These are phyloP conservation scores for Aspergillus leporis DNA, from an alignment of 495 filamentous ascomycete species.

Conservation along the genomic window DNA sequence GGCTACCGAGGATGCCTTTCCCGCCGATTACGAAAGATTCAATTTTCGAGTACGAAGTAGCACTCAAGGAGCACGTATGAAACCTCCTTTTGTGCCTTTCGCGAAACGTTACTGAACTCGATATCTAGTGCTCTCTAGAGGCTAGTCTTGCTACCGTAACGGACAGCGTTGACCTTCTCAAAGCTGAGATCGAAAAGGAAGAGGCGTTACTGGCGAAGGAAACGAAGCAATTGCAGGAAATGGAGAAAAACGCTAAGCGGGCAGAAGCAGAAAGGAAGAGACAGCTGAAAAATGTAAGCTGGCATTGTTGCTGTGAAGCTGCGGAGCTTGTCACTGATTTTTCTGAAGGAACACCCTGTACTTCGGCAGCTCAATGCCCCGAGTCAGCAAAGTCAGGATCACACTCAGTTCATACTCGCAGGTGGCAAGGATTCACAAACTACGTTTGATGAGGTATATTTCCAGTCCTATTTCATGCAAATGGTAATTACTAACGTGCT, in stretches of 20 bases:
- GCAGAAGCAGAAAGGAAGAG: constrained; percentile 47
- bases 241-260: constrained; percentile 56
- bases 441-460: constrained; percentile 35
- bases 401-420: constrained; percentile 31
- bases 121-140: constrained; percentile 48
- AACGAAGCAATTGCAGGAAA: constrained; percentile 44
- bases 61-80: constrained; percentile 57
- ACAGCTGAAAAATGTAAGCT: constrained; percentile 47
- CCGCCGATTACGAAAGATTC: constrained; percentile 56
- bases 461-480: constrained; percentile 1
- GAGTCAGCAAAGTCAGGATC: constrained; percentile 12
- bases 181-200: constrained; percentile 55
- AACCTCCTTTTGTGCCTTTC: not conserved
- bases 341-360: constrained; percentile 43
- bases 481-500: constrained; percentile 12
- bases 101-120: constrained; percentile 11
- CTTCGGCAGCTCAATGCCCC: constrained; percentile 36
- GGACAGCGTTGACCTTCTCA: constrained; percentile 56
- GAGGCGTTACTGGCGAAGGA: constrained; percentile 53
- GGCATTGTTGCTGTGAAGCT: not conserved
- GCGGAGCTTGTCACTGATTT: constrained; percentile 9
- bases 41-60: constrained; percentile 61
- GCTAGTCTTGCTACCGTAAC: constrained; percentile 50
- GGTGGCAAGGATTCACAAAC: constrained; percentile 23
- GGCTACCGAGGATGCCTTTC: constrained; percentile 59